These are phyloP conservation scores for Trametes hirsuta DNA, from an alignment of 1,284 basidiomycete species.

Conservation along the genomic window DNA sequence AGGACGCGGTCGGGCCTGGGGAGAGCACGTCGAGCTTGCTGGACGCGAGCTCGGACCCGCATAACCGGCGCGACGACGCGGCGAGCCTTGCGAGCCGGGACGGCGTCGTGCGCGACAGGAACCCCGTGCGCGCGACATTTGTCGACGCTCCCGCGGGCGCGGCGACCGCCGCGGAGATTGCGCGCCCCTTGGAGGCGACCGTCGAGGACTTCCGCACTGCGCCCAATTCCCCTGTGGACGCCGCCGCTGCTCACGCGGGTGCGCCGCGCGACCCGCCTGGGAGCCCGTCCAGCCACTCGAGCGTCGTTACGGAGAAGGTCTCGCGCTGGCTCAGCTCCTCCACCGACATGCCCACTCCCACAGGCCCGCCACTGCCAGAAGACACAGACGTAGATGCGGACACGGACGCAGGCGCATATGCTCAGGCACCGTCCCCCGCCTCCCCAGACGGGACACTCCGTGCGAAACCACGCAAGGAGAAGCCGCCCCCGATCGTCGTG, in stretches of 20 bases:
- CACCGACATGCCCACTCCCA: constrained; percentile 7
- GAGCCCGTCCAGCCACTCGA: constrained; percentile 18
- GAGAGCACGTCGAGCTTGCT: neutral
- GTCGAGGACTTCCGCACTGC: constrained; percentile 17
- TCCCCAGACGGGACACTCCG: constrained; percentile 16
- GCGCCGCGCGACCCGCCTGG: neutral
- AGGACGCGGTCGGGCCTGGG: neutral
- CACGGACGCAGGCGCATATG: constrained; percentile 1
- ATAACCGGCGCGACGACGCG: constrained; percentile 1
- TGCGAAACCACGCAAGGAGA: constrained; percentile 20
- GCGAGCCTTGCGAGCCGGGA: constrained; percentile 16
- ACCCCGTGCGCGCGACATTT: constrained; percentile 19
- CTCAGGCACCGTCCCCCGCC: neutral
- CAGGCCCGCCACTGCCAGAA: neutral
- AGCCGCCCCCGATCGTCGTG: constrained; percentile 27
- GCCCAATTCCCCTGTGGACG: constrained; percentile 1
- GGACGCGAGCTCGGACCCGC: neutral
- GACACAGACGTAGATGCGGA: neutral
- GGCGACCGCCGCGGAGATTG: constrained; percentile 7
- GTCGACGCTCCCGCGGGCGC: neutral
- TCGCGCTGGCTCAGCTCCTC: constrained; percentile 25
- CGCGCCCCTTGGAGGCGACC: constrained; percentile 1
- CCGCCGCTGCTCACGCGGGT: neutral
- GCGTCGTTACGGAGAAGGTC: constrained; percentile 22
- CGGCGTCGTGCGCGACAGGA: constrained; percentile 8